Base-by-base conservation (phyloP, 371 early-diverging fungal genomes). In the Zopfochytrium polystomum region DNA sequence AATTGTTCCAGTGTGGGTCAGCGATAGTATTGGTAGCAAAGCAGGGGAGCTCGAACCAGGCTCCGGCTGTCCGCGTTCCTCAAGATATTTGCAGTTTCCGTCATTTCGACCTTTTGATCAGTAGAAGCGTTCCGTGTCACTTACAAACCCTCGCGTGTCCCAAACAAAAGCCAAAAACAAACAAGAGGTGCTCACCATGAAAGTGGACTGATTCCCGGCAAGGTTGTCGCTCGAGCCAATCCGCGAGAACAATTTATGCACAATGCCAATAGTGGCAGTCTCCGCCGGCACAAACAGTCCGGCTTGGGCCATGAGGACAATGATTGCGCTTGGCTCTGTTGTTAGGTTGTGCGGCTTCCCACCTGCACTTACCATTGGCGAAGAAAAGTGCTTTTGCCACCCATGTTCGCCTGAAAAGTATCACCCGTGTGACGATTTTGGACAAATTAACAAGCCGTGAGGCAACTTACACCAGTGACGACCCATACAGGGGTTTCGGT, bases 251-350 rank as follows among this genome's bases (percentile, higher is more conserved):
- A 99, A 83, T 31, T 84, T 80, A 70, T 98, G 95, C 1, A 93
- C 89, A 1, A 98, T 77, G 0, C 95, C 93, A 44, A 98, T 74
- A 25, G 70, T 68, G 0, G 95, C 96, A 9, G 73, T 58, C 9
- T 84, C 77, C 0, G 96, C 96, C 3, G 99, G 95, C 1, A 99
- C 94, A 80, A 88, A 97, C 55, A 82, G 81, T 0, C 99, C 98
- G 23, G 90, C 81, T 62, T 99, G 98, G 0, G 96, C 97, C 80
- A 98, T 72, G n/a, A 96, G 72, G 0, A 86, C 77, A 47, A 93
- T 87, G 56, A 93, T 62, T 2, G 89, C 91, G 51, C 86, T 81
- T 22, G 5, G 20, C 20, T 53, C 13, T 6, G 26, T 33, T 1
- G 9, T 13, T 9, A 23, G 32, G 29, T 11, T 18, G 29, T 54